These are phyloP conservation scores for Rhizopus delemar DNA, from an alignment of 371 early-diverging fungal species.

Conservation along the genomic window DNA sequence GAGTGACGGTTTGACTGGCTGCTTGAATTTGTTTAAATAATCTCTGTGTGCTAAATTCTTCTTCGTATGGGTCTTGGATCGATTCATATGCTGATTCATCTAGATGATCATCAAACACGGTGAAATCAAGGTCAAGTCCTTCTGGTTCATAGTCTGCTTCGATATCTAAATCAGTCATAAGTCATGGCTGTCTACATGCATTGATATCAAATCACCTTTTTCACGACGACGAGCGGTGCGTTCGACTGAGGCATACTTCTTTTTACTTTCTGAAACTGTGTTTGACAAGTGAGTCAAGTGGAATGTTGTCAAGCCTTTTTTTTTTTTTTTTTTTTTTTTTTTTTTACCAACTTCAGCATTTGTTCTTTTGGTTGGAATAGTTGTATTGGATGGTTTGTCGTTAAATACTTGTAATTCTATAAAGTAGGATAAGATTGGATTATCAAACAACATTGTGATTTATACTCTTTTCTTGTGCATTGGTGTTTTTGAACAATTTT, in stretches of 20 bases:
- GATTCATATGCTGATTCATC: conserved; percentile 2
- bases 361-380: conserved; percentile 6
- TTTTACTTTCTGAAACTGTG: conserved; percentile 4
- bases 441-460: conserved; percentile 1
- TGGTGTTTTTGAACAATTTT: conserved; percentile 4
- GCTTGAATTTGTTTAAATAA: neutral
- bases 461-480: neutral
- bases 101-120: conserved; percentile 4
- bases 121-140: conserved; percentile 10
- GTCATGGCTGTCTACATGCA: neutral
- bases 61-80: too few relatives aligned
- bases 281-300: neutral
- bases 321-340: neutral
- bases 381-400: conserved; percentile 1
- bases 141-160: conserved; percentile 11
- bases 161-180: neutral
- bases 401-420: conserved; percentile 5
- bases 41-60: neutral
- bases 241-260: neutral
- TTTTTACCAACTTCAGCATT: conserved; percentile 1
- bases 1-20: too few relatives aligned
- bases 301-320: too few relatives aligned
- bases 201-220: conserved; percentile 9
- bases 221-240: conserved; percentile 10
- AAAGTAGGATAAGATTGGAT: neutral